Percentiles rank a stretch among this genome's conserved stretches.
Evolutionary conservation across 78 protist genomes (phyloP).

Genomic region (slime mould (Dictyostelium discoideum)): DNA sequence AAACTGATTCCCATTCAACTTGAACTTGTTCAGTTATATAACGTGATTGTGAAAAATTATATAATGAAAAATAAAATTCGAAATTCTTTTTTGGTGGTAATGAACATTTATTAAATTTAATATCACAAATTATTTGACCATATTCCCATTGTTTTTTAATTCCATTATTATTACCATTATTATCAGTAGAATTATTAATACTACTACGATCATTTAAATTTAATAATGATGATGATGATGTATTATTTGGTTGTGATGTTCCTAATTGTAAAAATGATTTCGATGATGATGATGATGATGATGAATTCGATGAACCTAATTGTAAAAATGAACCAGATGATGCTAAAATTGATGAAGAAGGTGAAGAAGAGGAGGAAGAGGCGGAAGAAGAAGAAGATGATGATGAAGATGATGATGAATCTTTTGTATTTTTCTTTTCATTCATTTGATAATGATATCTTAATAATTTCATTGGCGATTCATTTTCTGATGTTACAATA

Average conservation of each 20-base stretch:
- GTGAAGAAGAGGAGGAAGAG: not conserved
- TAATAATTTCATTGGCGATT: slow-evolving; percentile 34
- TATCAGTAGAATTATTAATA: not conserved
- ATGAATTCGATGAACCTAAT: not conserved
- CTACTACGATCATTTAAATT: not conserved
- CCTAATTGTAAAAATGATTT: slow-evolving; percentile 13
- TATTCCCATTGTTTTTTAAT: slow-evolving; percentile 58
- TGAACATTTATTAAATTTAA: slow-evolving; percentile 23
- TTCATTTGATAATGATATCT: slow-evolving; percentile 6
- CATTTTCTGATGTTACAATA: not conserved
- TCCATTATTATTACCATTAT: not conserved
- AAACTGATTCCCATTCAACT: not conserved
- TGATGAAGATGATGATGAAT: not conserved
- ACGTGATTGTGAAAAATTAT: slow-evolving; percentile 42
- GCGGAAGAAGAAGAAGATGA: too few relatives aligned
- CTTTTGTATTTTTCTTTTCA: slow-evolving; percentile 18
- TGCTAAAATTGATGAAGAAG: not conserved
- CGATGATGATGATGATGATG: not conserved
- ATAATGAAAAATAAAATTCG: slow-evolving; percentile 51
- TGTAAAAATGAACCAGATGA: not conserved
- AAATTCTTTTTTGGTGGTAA: slow-evolving; percentile 43
- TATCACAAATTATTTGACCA: slow-evolving; percentile 51
- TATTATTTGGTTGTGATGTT: not conserved
- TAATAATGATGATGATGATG: not conserved
- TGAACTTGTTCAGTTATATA: slow-evolving; percentile 39